Evolutionary conservation across 768 basidiomycete species (phyloP).

Genomic region (Calvatia gigantea): DNA sequence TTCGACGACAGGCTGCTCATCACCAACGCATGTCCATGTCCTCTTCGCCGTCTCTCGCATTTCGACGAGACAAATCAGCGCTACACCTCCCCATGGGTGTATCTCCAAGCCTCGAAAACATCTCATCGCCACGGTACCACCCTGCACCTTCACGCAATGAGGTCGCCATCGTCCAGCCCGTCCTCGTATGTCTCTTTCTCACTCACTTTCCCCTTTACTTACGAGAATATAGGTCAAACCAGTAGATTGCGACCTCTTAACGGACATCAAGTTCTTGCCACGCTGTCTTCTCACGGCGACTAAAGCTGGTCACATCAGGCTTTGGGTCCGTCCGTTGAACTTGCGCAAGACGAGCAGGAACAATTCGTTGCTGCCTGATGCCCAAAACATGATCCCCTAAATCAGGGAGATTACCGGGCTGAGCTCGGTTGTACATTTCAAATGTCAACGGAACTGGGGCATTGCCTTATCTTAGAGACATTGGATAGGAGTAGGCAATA

Average conservation of each 20-base stretch:
- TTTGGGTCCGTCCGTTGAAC: slow-evolving; percentile 80
- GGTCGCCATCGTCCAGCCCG: slow-evolving; percentile 86
- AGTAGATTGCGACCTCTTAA: slow-evolving; percentile 76
- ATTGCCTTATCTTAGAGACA: background rate
- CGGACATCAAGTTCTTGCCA: slow-evolving; percentile 73
- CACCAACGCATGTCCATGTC: slow-evolving; percentile 77
- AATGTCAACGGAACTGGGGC: no score
- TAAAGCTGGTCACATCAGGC: slow-evolving; percentile 71
- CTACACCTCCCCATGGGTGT: slow-evolving; percentile 47
- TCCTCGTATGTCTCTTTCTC: slow-evolving; percentile 54
- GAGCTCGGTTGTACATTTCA: no score
- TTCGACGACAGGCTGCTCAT: slow-evolving; percentile 41
- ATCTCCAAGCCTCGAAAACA: slow-evolving; percentile 34
- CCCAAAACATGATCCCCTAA: slow-evolving; percentile 24
- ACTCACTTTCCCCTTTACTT: slow-evolving; percentile 7
- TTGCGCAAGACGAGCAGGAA: slow-evolving; percentile 31
- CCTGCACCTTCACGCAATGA: slow-evolving; percentile 89
- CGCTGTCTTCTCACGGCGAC: slow-evolving; percentile 77
- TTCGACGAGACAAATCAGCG: slow-evolving; percentile 60
- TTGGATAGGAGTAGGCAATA: background rate
- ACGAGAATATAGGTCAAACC: slow-evolving; percentile 59
- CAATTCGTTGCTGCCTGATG: slow-evolving; percentile 16
- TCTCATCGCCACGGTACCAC: slow-evolving; percentile 60
- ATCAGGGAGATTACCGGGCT: no score
- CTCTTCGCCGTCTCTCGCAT: slow-evolving; percentile 71